phyloP scores from a whole-genome alignment of 345 rosid genomes.

The Sonneratia alba region DNA sequence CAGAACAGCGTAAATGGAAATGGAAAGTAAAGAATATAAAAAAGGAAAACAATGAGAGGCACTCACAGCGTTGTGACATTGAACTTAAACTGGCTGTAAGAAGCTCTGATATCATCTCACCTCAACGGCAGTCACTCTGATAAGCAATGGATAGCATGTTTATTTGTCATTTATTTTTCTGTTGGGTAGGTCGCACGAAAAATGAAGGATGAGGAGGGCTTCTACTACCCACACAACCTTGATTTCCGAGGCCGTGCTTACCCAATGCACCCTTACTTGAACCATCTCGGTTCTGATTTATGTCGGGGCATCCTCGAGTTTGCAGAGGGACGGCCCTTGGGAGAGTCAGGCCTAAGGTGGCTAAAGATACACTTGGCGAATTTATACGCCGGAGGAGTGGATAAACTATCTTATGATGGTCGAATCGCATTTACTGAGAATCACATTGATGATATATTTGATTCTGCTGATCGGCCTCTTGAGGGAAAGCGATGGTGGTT shows the following conservation, averaged over 20 bases:
- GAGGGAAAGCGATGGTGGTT: slow-evolving; percentile 98
- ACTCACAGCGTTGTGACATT: slow-evolving; percentile 85
- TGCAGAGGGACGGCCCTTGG: slow-evolving; percentile 87
- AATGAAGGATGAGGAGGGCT: slow-evolving; percentile 90
- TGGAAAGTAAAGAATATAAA: slow-evolving; percentile 60
- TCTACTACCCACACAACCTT: slow-evolving; percentile 89
- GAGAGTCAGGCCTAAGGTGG: slow-evolving; percentile 79
- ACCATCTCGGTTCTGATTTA: slow-evolving; percentile 97
- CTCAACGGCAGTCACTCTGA: background rate
- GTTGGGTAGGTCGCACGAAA: slow-evolving; percentile 82
- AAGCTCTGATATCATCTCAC: slow-evolving; percentile 11
- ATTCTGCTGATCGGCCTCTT: slow-evolving; percentile 89
- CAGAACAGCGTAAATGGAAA: slow-evolving; percentile 63
- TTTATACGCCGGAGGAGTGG: slow-evolving; percentile 88
- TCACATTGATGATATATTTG: slow-evolving; percentile 79
- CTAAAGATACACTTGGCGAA: slow-evolving; percentile 96
- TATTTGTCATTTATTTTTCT: background rate
- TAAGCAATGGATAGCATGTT: background rate
- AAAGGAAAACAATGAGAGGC: slow-evolving; percentile 78
- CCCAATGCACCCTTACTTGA: slow-evolving; percentile 95
- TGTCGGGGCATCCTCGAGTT: slow-evolving; percentile 97
- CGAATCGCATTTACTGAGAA: slow-evolving; percentile 76
- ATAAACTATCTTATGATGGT: slow-evolving; percentile 73
- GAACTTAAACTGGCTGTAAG: slow-evolving; percentile 96
- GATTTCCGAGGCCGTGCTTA: slow-evolving; percentile 99